phyloP scores from a whole-genome alignment of 2,329 filamentous ascomycete genomes.

The Exutisphaerella laricina region DNA sequence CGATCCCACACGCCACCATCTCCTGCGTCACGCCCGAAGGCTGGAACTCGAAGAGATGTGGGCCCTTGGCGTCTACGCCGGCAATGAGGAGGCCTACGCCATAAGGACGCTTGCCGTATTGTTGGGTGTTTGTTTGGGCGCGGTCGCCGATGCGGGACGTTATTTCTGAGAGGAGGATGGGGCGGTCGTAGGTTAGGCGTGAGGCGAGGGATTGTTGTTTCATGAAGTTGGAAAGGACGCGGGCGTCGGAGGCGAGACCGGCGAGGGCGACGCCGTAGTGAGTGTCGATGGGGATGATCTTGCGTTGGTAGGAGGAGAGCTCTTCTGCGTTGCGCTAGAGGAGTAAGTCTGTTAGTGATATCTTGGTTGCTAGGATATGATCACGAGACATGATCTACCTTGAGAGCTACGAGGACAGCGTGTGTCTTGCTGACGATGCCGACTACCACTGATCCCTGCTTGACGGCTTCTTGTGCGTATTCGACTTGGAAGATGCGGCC shows the following conservation, averaged over 20 bases:
- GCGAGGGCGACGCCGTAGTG: constrained; percentile 95
- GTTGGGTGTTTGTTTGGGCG: constrained; percentile 95
- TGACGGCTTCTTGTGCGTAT: constrained; percentile 97
- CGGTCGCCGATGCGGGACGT: constrained; percentile 91
- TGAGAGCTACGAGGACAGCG: constrained; percentile 89
- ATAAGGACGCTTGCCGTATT: constrained; percentile 94
- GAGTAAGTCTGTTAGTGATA: constrained; percentile 4
- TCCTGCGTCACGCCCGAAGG: constrained; percentile 93
- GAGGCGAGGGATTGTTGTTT: constrained; percentile 97
- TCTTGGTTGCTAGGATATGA: background rate
- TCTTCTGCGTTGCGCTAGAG: constrained; percentile 97
- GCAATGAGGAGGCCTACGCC: constrained; percentile 89
- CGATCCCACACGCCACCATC: constrained; percentile 94
- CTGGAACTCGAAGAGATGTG: constrained; percentile 98
- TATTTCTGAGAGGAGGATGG: constrained; percentile 83
- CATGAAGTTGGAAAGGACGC: constrained; percentile 99
- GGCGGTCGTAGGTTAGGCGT: constrained; percentile 90
- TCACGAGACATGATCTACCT: constrained; percentile 58
- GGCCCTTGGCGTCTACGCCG: constrained; percentile 87
- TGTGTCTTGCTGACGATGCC: constrained; percentile 98
- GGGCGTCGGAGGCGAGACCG: constrained; percentile 93
- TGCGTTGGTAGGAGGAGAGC: constrained; percentile 99
- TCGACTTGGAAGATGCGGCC: constrained; percentile 99
- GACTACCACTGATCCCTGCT: constrained; percentile 97
- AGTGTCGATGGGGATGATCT: constrained; percentile 93